These are phyloP conservation scores for Beauveria pseudobassiana DNA, from an alignment of 2,329 filamentous ascomycete genomes.

Conservation along the genomic window DNA sequence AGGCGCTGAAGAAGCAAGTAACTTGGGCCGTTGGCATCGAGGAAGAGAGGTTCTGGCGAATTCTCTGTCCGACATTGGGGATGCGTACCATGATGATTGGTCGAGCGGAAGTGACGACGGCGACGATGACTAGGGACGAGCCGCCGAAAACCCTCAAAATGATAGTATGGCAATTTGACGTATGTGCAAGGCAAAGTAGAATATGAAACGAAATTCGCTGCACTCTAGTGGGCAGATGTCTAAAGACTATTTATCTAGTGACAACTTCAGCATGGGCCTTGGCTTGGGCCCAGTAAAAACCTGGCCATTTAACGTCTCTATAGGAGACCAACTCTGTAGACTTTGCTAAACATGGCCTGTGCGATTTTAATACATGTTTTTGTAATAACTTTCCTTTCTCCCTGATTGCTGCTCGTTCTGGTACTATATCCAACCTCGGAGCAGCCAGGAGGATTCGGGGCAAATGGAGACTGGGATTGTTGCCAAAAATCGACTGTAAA, in stretches of 20 bases:
- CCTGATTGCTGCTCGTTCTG: neutral
- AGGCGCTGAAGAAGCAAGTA: slow-evolving; percentile 56
- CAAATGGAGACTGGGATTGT: neutral
- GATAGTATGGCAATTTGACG: neutral
- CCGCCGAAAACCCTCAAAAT: too few species aligned
- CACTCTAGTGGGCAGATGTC: slow-evolving; percentile 3
- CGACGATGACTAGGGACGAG: slow-evolving; percentile 37
- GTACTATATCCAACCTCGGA: slow-evolving; percentile 2
- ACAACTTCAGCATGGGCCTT: neutral
- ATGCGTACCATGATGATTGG: slow-evolving; percentile 87
- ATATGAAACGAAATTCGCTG: slow-evolving; percentile 3
- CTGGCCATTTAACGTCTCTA: neutral
- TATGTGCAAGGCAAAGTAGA: neutral
- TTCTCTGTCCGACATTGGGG: slow-evolving; percentile 71
- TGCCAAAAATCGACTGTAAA: neutral
- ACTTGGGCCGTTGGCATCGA: slow-evolving; percentile 59
- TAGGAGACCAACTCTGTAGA: neutral
- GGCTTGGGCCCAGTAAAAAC: neutral
- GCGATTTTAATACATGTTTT: slow-evolving; percentile 7
- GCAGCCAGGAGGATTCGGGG: neutral
- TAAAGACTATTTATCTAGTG: slow-evolving; percentile 9
- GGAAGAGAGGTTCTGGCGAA: slow-evolving; percentile 81
- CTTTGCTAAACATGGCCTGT: neutral
- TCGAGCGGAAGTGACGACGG: slow-evolving; percentile 62
- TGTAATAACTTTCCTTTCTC: neutral